phyloP scores from a whole-genome alignment of 2,329 filamentous ascomycete genomes.

The Fusarium sp. region DNA sequence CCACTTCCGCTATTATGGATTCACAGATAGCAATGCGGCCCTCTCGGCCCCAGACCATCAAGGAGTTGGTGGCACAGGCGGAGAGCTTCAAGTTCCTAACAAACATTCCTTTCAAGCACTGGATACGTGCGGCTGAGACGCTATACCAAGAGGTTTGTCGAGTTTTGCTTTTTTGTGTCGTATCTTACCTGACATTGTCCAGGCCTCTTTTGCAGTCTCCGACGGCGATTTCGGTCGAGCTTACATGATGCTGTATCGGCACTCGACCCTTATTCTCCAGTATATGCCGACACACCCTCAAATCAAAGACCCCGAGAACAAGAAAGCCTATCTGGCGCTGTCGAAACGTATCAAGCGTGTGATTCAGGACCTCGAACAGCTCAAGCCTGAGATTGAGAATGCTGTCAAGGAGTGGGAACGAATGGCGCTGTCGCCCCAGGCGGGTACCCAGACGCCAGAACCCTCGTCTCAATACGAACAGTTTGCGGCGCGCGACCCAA shows the following conservation, averaged over 20 bases:
- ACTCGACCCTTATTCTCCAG: slow-evolving; percentile 85
- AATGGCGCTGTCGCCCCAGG: slow-evolving; percentile 59
- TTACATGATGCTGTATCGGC: slow-evolving; percentile 91
- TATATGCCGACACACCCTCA: slow-evolving; percentile 83
- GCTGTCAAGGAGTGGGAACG: slow-evolving; percentile 77
- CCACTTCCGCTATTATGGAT: slow-evolving; percentile 46
- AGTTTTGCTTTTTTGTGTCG: too few species aligned
- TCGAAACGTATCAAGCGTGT: slow-evolving; percentile 67
- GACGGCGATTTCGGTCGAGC: slow-evolving; percentile 90
- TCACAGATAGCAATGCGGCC: slow-evolving; percentile 51
- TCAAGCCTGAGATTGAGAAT: slow-evolving; percentile 83
- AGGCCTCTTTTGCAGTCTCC: slow-evolving; percentile 87
- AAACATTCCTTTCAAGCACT: slow-evolving; percentile 81
- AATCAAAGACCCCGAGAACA: slow-evolving; percentile 73
- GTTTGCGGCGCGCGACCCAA: slow-evolving; percentile 71
- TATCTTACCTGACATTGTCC: slow-evolving; percentile 40
- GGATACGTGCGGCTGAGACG: slow-evolving; percentile 83
- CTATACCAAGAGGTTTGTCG: slow-evolving; percentile 80
- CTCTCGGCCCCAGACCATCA: slow-evolving; percentile 73
- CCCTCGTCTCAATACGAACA: slow-evolving; percentile 57
- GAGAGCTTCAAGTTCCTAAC: slow-evolving; percentile 85
- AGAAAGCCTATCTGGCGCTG: slow-evolving; percentile 69
- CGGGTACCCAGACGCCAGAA: slow-evolving; percentile 33
- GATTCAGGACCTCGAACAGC: slow-evolving; percentile 77
- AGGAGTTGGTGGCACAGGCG: slow-evolving; percentile 82